These are phyloP conservation scores for Vaccinium vitisidaea DNA, from an alignment of 148 eudicot genomes.

Conservation along the genomic window DNA sequence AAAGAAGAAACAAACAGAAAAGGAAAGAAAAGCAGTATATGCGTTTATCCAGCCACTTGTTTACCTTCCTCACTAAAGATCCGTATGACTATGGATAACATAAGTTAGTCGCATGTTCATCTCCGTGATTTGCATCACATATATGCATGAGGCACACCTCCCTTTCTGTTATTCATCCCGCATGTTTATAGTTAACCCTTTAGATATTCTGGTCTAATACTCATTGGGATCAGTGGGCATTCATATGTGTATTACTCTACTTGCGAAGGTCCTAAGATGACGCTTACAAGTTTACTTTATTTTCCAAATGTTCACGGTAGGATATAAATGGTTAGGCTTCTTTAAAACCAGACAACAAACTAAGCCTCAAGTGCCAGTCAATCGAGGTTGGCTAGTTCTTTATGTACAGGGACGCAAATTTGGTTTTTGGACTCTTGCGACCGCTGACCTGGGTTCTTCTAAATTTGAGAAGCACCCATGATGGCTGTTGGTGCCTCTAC, in stretches of 20 bases:
- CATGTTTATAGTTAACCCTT: background rate
- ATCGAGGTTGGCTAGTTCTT: background rate
- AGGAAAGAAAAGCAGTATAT: background rate
- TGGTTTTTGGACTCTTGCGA: background rate
- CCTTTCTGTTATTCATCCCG: background rate
- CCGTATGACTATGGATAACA: conserved; percentile 9
- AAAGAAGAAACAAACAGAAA: background rate
- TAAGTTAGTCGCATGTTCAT: background rate
- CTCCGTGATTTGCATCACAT: background rate
- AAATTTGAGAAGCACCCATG: too few species aligned
- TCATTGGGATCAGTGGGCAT: background rate
- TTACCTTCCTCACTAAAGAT: background rate
- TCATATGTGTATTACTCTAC: background rate
- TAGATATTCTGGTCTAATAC: background rate
- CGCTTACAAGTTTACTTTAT: background rate
- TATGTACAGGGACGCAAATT: background rate
- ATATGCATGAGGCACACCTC: background rate
- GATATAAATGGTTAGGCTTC: background rate
- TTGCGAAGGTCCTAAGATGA: background rate
- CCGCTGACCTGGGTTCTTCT: too few species aligned
- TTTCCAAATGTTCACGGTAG: background rate
- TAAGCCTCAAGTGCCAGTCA: too few species aligned
- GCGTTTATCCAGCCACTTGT: background rate
- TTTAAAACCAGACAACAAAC: too few species aligned
- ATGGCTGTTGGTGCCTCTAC: too few species aligned